Conservation (phyloP, 768 basidiomycete species). For the Galerina marginata region DNA sequence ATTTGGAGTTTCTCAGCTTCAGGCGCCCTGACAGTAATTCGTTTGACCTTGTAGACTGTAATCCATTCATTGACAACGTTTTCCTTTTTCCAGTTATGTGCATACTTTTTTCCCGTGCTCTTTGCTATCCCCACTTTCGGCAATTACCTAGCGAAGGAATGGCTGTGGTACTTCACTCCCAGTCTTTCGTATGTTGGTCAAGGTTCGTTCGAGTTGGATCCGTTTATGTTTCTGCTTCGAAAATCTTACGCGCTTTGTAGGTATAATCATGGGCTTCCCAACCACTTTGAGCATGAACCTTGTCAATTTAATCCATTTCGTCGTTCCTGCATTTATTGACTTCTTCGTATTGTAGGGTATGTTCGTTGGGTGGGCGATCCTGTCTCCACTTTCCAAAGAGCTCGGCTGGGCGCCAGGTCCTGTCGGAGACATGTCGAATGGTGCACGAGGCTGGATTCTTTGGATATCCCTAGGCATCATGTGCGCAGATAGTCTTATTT, state of each 20-base stretch:
- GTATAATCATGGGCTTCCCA: conserved; percentile 97
- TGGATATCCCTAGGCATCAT: conserved; percentile 96
- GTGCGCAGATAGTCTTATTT: conserved; percentile 90
- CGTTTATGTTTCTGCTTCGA: neutral
- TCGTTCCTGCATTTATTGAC: neutral
- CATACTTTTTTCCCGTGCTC: conserved; percentile 89
- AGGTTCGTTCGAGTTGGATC: conserved; percentile 48
- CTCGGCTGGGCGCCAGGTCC: conserved; percentile 93
- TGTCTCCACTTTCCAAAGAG: conserved; percentile 87
- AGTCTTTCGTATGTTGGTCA: conserved; percentile 93
- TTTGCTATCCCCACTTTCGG: conserved; percentile 91
- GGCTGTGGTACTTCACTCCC: conserved; percentile 95
- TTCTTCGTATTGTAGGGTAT: conserved; percentile 68
- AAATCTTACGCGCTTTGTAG: conserved; percentile 36
- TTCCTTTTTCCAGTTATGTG: conserved; percentile 59
- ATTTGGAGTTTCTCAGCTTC: conserved; percentile 81
- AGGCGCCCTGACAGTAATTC: conserved; percentile 71
- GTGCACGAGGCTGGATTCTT: conserved; percentile 96
- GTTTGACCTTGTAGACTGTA: neutral
- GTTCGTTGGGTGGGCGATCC: conserved; percentile 93
- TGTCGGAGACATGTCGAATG: conserved; percentile 84
- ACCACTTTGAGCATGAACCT: conserved; percentile 94
- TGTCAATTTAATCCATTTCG: conserved; percentile 43
- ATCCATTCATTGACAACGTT: neutral
- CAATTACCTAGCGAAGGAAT: conserved; percentile 78